Evolutionary conservation across 2,329 filamentous ascomycete genomes (phyloP).

Genomic region (Metarhizium humberi): DNA sequence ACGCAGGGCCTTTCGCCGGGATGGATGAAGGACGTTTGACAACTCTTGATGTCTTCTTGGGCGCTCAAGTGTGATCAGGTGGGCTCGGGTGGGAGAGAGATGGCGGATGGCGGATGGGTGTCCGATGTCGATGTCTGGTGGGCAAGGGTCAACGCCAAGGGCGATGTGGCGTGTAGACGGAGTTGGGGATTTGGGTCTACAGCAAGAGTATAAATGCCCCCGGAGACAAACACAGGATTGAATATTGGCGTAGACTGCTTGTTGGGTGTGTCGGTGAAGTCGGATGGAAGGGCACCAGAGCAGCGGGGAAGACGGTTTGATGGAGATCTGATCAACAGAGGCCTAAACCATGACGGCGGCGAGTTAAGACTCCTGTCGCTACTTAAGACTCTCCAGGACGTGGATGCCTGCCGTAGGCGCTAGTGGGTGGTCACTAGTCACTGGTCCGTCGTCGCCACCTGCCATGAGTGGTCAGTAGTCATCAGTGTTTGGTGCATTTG

Average conservation of each 20-base stretch:
- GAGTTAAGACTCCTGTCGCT: not conserved
- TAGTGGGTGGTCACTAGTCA: too few relatives aligned
- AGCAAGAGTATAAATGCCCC: not conserved
- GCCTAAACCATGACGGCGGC: constrained; percentile 6
- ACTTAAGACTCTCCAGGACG: too few relatives aligned
- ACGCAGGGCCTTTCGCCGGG: not conserved
- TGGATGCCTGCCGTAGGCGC: too few relatives aligned
- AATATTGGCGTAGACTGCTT: not conserved
- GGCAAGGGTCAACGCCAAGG: too few relatives aligned
- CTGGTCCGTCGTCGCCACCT: too few relatives aligned
- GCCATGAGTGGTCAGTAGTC: too few relatives aligned
- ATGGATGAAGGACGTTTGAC: not conserved
- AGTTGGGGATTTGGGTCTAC: not conserved
- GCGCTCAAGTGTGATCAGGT: not conserved
- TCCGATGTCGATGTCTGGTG: too few relatives aligned
- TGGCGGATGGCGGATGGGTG: not conserved
- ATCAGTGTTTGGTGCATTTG: too few relatives aligned
- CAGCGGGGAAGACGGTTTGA: not conserved
- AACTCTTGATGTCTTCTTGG: not conserved
- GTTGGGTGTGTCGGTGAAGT: not conserved
- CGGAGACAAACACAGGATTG: not conserved
- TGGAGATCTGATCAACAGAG: not conserved
- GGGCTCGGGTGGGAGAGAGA: not conserved
- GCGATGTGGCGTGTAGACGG: not conserved
- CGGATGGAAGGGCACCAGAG: not conserved